A percentile compares a stretch with the other conserved stretches of the same genome.
Conservation (phyloP, 257 asterid genomes). For the Capsicum rhomboideum region DNA sequence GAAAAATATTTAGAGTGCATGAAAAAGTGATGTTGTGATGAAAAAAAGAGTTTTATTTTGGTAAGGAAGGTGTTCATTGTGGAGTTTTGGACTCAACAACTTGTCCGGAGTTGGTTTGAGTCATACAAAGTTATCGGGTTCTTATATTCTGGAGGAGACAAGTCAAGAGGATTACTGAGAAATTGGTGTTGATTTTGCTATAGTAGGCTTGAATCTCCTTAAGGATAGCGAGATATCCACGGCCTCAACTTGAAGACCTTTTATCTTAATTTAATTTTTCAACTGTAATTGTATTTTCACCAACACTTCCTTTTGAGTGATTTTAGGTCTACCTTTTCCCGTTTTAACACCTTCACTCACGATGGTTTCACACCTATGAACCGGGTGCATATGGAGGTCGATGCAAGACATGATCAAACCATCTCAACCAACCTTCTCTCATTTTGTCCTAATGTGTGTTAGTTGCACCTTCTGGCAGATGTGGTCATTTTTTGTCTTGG, state of each 20-base stretch:
- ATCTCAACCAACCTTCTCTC: background rate
- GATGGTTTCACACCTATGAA: background rate
- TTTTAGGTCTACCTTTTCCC: background rate
- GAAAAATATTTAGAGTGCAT: background rate
- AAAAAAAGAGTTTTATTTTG: background rate
- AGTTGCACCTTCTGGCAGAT: too few relatives aligned
- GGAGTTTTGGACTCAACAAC: background rate
- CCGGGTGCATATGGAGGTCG: background rate
- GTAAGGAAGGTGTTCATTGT: background rate
- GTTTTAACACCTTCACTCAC: background rate
- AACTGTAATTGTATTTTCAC: background rate
- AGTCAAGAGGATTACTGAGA: background rate
- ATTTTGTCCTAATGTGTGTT: too few relatives aligned
- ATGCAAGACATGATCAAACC: background rate
- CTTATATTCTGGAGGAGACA: background rate
- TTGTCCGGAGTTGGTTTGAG: background rate
- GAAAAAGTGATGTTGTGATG: too few relatives aligned
- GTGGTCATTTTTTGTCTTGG: background rate
- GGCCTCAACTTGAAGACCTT: background rate
- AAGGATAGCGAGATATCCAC: background rate
- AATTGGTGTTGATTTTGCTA: background rate
- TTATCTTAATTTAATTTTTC: background rate
- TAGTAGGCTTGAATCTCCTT: background rate
- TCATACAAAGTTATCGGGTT: background rate
- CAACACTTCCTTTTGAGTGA: background rate